These are phyloP conservation scores for Thalassiosira profunda DNA, from an alignment of 108 stramenopile species.

Conservation along the genomic window DNA sequence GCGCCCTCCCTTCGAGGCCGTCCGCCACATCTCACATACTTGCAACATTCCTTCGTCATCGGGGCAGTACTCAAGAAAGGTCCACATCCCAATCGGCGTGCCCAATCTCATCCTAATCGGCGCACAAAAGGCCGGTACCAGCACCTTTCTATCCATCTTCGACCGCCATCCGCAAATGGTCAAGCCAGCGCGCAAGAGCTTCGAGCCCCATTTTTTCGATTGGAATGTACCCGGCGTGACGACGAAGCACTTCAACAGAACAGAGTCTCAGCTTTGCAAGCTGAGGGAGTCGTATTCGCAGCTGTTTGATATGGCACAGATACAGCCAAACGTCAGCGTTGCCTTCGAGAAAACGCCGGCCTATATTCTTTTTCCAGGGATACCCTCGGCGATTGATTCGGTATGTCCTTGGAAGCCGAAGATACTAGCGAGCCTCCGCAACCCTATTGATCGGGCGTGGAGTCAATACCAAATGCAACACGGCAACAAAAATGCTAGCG, in stretches of 20 bases:
- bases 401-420: slow-evolving; percentile 12
- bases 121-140: slow-evolving; percentile 11
- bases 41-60: too few species aligned
- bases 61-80: too few species aligned
- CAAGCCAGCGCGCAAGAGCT: neutral
- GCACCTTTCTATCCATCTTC: neutral
- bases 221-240: neutral
- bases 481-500: neutral
- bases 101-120: slow-evolving; percentile 21
- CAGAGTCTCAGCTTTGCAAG: too few species aligned
- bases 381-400: neutral
- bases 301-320: neutral
- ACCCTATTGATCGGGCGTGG: slow-evolving; percentile 10
- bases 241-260: too few species aligned
- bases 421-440: slow-evolving; percentile 5
- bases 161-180: neutral
- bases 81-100: slow-evolving; percentile 10
- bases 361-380: neutral
- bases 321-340: neutral
- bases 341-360: slow-evolving; percentile 7
- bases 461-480: slow-evolving; percentile 9
- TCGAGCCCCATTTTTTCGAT: slow-evolving; percentile 13
- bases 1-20: too few species aligned
- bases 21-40: too few species aligned
- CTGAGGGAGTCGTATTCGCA: too few species aligned